Base-by-base conservation (phyloP, 225 moss, liverwort and hornwort species). In the Sphagnum contortum region DNA sequence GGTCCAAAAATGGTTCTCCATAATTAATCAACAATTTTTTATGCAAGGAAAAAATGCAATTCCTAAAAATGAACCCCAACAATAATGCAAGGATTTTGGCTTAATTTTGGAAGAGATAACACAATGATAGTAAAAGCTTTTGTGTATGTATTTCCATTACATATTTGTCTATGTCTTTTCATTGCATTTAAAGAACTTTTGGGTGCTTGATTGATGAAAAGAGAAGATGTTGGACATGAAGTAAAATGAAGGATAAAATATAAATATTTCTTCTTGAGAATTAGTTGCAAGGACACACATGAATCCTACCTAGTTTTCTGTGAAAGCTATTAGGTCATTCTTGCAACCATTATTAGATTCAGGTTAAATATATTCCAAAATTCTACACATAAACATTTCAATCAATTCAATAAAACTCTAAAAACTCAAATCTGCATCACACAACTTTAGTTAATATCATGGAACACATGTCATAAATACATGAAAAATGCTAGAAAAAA, bases 341-440 rank as follows among this genome's bases (percentile, higher is more conserved):
- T 92, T 61, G 71, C 74, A 70, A 73, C 90, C 96, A 96, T 96
- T 66, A 75, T 67, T 45, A 92, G 53, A 68, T 96, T 96, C 60
- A 92, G 92, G 70, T 82, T 77, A 74, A 96, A 87, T 65, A 96
- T 69, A 75, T 96, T 96, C 96, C 96, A 96, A 64, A 92, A 90
- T 85, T 96, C 96, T 96, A 81, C 45, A 52, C 29, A 29, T 29
- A 29, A 29, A 29, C 29, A 29, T 29, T n/a, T 1, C 57, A 29
- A 29, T 29, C 29, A 29, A 29, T 29, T 29, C 29, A 29, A 29
- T 29, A 29, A 29, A 29, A 29, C 29, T 29, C 1, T 29, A 29
- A 29, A 29, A 54, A 49, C 49, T 8, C 7, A 29, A 63, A 47
- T 47, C 0, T 12, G 0, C 62, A 63, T 47, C 52, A 2, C 29